Conservation (phyloP, 75 land plant species). For the Selaginella tamariscina region DNA sequence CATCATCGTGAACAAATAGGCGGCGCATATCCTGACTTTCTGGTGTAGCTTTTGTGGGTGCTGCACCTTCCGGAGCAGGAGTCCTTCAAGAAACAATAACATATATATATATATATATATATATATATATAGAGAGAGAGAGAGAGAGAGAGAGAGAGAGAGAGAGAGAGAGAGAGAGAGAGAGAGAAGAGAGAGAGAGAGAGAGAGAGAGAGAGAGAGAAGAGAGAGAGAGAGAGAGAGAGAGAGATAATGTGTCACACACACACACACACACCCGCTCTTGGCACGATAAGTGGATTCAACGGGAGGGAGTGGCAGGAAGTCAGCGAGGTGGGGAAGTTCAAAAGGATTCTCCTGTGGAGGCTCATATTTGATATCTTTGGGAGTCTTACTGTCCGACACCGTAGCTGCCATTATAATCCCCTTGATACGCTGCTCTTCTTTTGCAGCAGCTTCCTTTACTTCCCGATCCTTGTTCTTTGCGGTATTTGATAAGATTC, state of each 20-base stretch:
- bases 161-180: too few relatives aligned
- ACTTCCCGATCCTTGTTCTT: not conserved
- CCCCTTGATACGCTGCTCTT: not conserved
- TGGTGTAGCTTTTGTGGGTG: not conserved
- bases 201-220: too few relatives aligned
- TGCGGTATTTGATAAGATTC: not conserved
- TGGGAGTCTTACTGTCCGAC: not conserved
- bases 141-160: too few relatives aligned
- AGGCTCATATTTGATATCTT: not conserved
- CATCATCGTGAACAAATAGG: conserved; percentile 9
- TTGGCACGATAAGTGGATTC: conserved; percentile 21
- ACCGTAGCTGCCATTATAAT: not conserved
- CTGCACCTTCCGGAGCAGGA: not conserved
- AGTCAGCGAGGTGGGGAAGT: conserved; percentile 14
- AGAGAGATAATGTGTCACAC: too few relatives aligned
- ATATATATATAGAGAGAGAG: too few relatives aligned
- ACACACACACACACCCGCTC: conserved; percentile 19
- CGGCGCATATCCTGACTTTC: conserved; percentile 1
- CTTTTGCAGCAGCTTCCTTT: not conserved
- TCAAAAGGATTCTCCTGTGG: conserved; percentile 5
- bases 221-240: too few relatives aligned
- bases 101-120: not conserved
- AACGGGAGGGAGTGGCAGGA: conserved; percentile 16
- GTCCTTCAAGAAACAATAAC: not conserved
- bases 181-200: too few relatives aligned